A percentile compares a stretch with the other conserved stretches of the same genome.
phyloP scores from a whole-genome alignment of 768 basidiomycete species.

The Lyophyllum shimeji region DNA sequence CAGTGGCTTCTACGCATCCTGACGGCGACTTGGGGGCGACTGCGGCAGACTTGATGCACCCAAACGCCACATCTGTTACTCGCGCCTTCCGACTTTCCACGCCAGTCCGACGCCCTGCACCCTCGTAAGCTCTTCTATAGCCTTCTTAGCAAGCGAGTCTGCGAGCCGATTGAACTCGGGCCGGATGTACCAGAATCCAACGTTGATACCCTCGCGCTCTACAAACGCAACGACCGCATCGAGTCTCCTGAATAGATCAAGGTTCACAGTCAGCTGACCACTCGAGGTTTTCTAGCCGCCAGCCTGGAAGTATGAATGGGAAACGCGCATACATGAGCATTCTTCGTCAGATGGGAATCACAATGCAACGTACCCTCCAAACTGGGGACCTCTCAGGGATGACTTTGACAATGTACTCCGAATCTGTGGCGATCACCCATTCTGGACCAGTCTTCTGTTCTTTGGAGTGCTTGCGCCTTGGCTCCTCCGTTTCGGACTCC shows the following conservation, averaged over 20 bases:
- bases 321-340: no score
- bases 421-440: constrained; percentile 29
- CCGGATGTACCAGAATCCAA: constrained; percentile 25
- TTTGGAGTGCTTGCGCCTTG: neutral
- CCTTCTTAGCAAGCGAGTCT: constrained; percentile 22
- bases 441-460: neutral
- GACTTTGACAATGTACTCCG: constrained; percentile 33
- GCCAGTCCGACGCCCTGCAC: neutral
- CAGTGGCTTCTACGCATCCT: neutral
- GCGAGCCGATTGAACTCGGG: constrained; percentile 23
- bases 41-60: no score
- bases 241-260: constrained; percentile 27
- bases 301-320: constrained; percentile 6
- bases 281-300: constrained; percentile 19
- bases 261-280: constrained; percentile 19
- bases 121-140: constrained; percentile 1
- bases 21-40: no score
- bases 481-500: neutral
- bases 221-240: constrained; percentile 14
- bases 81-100: no score
- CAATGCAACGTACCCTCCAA: constrained; percentile 31
- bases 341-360: no score
- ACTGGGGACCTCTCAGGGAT: constrained; percentile 34
- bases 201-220: constrained; percentile 15
- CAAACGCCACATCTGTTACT: no score